Base-by-base conservation (phyloP, 352 stramenopile genomes). In the Globisporangium viniferum region DNA sequence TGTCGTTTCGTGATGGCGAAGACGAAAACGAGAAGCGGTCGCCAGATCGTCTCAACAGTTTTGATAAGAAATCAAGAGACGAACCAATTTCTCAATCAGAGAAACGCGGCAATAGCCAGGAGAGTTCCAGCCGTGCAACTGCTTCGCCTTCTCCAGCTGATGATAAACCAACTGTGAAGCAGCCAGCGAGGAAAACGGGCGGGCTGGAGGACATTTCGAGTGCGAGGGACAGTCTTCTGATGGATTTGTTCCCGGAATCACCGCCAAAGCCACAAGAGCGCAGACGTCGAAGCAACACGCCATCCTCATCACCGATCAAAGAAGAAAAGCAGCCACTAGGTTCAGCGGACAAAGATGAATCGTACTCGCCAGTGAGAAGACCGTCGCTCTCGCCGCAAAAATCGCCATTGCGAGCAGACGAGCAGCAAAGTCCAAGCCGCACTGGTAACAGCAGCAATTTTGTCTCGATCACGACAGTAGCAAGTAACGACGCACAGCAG, bases 141-240 rank as follows among this genome's bases (percentile, higher is more conserved):
- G 6, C 14, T 14, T 41, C 7, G 18, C 44, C 44, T 51, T 51
- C 44, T 51, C 44, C 6, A 9, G 18, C n/a, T 20, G 6, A 51
- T 18, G 20, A 22, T n/a, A 51, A 51, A 22, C 44, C 44, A 22
- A 51, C 44, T 51, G 5, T 24, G 5, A 27, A 51, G 57, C 35
- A n/a, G 9, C 9, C 44, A 9, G 20, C 44, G 20, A 31, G 18
- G 18, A 53, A 73, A 59, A 56, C 29, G 31, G 3, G 2, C 22
- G n/a, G 48, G 1, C 12, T 54, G 20, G 39, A 61, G 22, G 62
- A 54, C 49, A 68, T 71, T 27, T 64, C 69, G 8, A 89, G 78
- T 7, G 75, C 83, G 20, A 71, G 75, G 24, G 83, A 89, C 39
- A 87, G 73, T 69, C 49, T 91, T 15, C 66, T 91, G 2, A 81